These are phyloP conservation scores for Boletus hoseneyae DNA, from an alignment of 1,284 basidiomycete species.

Conservation along the genomic window DNA sequence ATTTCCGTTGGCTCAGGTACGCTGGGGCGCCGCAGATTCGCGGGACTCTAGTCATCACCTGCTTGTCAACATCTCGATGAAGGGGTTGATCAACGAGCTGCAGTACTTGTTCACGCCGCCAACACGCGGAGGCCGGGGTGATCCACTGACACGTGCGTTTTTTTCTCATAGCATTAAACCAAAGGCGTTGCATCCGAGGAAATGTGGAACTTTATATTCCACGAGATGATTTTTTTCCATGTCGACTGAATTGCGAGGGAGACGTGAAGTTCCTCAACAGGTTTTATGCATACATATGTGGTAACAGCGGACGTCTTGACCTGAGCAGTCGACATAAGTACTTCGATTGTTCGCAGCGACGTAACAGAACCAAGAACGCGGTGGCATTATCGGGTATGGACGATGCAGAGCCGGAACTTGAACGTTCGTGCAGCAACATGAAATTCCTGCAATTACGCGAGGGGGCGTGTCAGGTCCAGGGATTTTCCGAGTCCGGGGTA, in stretches of 20 bases:
- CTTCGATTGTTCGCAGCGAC: neutral
- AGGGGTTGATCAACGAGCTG: neutral
- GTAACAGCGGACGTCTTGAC: too few relatives aligned
- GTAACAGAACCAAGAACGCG: neutral
- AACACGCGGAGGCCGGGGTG: neutral
- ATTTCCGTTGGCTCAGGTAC: neutral
- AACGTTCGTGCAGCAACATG: neutral
- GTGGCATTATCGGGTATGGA: constrained; percentile 21
- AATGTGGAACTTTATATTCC: too few relatives aligned
- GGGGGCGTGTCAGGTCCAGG: constrained; percentile 17
- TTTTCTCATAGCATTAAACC: too few relatives aligned
- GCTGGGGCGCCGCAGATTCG: constrained; percentile 8
- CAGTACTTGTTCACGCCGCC: too few relatives aligned
- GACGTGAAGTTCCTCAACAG: too few relatives aligned
- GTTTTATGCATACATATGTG: too few relatives aligned
- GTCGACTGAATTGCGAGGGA: too few relatives aligned
- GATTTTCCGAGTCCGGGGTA: constrained; percentile 32
- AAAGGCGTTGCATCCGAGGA: too few relatives aligned
- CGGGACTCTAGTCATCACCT: constrained; percentile 12
- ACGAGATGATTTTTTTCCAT: too few relatives aligned
- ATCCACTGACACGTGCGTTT: neutral
- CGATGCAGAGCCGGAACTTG: constrained; percentile 19
- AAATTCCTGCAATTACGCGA: constrained; percentile 7
- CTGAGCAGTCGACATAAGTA: too few relatives aligned
- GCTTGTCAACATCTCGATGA: neutral